phyloP scores from a whole-genome alignment of 2,329 filamentous ascomycete species.

The Monosporascus sp. region DNA sequence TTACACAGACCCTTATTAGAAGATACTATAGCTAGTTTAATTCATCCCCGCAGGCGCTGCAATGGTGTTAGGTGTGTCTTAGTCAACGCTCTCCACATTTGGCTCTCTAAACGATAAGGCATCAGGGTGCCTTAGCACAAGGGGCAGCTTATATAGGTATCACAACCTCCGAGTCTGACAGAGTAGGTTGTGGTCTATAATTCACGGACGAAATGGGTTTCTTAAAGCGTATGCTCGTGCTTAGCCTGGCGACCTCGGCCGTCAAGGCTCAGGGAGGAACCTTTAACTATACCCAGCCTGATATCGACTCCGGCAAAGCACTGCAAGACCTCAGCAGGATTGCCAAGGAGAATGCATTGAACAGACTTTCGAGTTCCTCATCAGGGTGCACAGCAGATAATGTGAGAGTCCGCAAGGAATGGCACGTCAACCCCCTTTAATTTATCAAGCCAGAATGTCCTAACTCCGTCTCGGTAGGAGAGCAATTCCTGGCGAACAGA shows the following conservation, averaged over 20 bases:
- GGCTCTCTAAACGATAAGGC: too few relatives aligned
- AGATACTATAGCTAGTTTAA: too few relatives aligned
- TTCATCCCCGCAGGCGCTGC: too few relatives aligned
- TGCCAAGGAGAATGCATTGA: conserved; percentile 19
- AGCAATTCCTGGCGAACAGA: conserved; percentile 19
- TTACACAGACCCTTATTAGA: not conserved
- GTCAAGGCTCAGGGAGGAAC: not conserved
- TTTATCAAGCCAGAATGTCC: not conserved
- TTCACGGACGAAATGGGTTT: not conserved
- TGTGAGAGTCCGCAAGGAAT: conserved; percentile 25
- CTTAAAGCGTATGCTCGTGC: not conserved
- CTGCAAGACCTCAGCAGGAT: conserved; percentile 18
- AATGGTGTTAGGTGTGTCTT: too few relatives aligned
- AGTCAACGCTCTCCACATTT: too few relatives aligned
- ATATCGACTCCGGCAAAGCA: conserved; percentile 23
- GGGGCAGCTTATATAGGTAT: too few relatives aligned
- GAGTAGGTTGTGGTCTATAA: not conserved
- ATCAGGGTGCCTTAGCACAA: too few relatives aligned
- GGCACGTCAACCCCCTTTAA: conserved; percentile 9
- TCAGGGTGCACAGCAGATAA: conserved; percentile 22
- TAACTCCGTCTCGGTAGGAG: conserved; percentile 14
- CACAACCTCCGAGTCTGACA: too few relatives aligned
- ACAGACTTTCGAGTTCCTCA: conserved; percentile 13
- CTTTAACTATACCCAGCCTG: conserved; percentile 11
- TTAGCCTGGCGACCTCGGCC: not conserved